Evolutionary conservation across 2,329 filamentous ascomycete species (phyloP), one percentile per base, ranked within the genome.

Genomic region (Fusarium sp.): DNA sequence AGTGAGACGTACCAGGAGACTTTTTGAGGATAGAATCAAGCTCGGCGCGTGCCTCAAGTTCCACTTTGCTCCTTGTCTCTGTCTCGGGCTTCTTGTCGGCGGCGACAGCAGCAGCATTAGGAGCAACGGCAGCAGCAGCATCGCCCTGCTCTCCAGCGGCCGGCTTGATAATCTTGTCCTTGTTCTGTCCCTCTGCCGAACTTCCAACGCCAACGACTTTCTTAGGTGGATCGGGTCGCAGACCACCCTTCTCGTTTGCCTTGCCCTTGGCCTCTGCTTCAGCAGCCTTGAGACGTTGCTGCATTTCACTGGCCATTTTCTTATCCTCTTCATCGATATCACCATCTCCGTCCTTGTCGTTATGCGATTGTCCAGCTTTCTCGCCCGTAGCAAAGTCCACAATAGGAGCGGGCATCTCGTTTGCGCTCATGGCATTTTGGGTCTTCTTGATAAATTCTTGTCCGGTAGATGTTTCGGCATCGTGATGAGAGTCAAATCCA

Each of bases 11-110:
- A 97, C 94, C 91, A 18, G 95, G 94, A 5, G 93, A 90, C 77
- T 90, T 91, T 83, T 94, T 96, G 70, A 98, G 80, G 51, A 98
- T 97, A 10, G 81, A 80, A 75, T 94, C 91, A 68, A 98, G 81
- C 79, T 94, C 92, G 20, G 82, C 81, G 78, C 94, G 90, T 3
- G 92, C 88, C 58, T 90, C 86, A 58, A 88, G 85, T 57, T 91
- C 87, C 67, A 90, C 86, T 30, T 86, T 82, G n/a, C 85, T 86
- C 78, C 86, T 82, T 15, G 85, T 86, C 78, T 89, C 80, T 49
- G 83, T 85, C 78, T 88, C 80, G 51, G 83, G 79, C 65, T 79
- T 76, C 30, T 73, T 74, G 44, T 70, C 70, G 20, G 58, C 62
- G 13, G 58, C 62, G 34, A 52, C 59, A 24, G 44, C 61, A 5